Evolutionary conservation across 225 moss, liverwort and hornwort species (phyloP).

Genomic region (Rhytidiadelphus loreus): DNA sequence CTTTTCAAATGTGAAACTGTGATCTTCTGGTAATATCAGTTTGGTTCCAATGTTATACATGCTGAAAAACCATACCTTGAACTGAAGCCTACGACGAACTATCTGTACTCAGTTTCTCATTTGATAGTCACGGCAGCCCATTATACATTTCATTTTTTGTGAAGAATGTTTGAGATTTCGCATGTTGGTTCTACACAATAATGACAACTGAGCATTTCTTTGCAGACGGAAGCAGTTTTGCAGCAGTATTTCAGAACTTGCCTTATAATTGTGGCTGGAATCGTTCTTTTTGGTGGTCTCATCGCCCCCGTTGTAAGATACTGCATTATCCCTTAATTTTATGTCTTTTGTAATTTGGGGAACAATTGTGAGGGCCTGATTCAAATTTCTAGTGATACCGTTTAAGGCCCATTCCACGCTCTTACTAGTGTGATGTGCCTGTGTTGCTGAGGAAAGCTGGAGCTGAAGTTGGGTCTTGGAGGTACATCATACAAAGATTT

Average conservation of each 20-base stretch:
- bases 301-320: slow-evolving; percentile 73
- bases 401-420: not conserved
- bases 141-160: not conserved
- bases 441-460: slow-evolving; percentile 30
- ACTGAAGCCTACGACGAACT: not conserved
- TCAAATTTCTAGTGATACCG: not conserved
- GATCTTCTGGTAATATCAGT: not conserved
- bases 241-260: slow-evolving; percentile 78
- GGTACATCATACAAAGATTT: slow-evolving; percentile 61
- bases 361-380: not conserved
- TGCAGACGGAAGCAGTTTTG: slow-evolving; percentile 74
- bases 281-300: slow-evolving; percentile 92
- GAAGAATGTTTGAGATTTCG: not conserved
- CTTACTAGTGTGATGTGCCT: not conserved
- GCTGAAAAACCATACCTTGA: not conserved
- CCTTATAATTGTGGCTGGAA: slow-evolving; percentile 61
- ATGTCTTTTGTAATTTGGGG: not conserved
- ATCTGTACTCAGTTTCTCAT: not conserved
- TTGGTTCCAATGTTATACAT: not conserved
- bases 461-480: slow-evolving; percentile 50
- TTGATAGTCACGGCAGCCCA: not conserved
- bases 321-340: not conserved
- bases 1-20: not conserved
- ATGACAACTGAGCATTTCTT: not conserved
- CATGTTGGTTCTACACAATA: not conserved